phyloP scores from a whole-genome alignment of 2,329 filamentous ascomycete species.

The Hypoxylon sp. region DNA sequence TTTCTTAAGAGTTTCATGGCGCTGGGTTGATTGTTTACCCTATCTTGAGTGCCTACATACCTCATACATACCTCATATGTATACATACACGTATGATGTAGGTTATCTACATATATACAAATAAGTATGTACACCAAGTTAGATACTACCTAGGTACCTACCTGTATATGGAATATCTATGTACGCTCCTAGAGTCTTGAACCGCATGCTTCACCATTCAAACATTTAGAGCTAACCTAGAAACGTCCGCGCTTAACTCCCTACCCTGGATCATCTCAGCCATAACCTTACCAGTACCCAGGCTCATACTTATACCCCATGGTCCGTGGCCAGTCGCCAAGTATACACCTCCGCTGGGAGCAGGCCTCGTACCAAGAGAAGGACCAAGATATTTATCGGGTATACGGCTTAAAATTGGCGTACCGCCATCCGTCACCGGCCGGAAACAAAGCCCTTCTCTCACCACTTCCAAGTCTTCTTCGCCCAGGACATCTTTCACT shows the following conservation, averaged over 20 bases:
- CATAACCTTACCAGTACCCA: conserved; percentile 80
- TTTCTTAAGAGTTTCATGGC: neutral
- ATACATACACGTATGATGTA: no score
- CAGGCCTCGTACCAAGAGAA: conserved; percentile 59
- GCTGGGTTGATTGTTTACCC: conserved; percentile 1
- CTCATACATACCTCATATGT: no score
- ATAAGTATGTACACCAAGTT: no score
- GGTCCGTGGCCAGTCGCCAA: conserved; percentile 81
- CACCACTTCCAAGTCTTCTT: conserved; percentile 69
- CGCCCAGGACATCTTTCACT: conserved; percentile 64
- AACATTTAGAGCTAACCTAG: conserved; percentile 59
- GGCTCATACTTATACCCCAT: conserved; percentile 76
- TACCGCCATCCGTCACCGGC: conserved; percentile 75
- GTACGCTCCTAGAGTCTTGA: neutral
- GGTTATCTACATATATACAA: no score
- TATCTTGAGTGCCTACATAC: neutral
- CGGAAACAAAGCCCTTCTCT: conserved; percentile 80
- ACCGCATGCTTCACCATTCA: conserved; percentile 10
- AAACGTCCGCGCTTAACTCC: conserved; percentile 71
- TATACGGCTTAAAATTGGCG: conserved; percentile 73
- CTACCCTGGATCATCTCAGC: conserved; percentile 77
- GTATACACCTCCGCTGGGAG: conserved; percentile 74
- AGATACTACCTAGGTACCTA: neutral
- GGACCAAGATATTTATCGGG: conserved; percentile 69
- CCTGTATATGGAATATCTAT: no score